A percentile compares a stretch with the other conserved stretches of the same genome.
These are phyloP conservation scores for Claviceps fusiformis DNA, from an alignment of 2,329 filamentous ascomycete genomes.

Conservation along the genomic window DNA sequence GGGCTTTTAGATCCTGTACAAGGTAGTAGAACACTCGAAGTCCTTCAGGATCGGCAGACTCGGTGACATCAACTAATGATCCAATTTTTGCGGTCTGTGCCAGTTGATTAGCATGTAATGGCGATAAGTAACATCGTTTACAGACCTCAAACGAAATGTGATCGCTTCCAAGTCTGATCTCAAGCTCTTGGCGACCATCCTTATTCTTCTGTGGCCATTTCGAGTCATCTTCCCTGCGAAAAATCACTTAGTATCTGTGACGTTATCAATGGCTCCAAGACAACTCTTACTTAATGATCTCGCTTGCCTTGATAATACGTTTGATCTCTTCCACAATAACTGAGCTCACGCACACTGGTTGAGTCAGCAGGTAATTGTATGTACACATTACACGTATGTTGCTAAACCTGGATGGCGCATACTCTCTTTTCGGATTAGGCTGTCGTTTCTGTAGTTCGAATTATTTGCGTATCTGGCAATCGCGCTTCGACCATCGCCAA, in stretches of 20 bases:
- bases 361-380: not conserved
- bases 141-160: slow-evolving; percentile 94
- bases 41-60: slow-evolving; percentile 90
- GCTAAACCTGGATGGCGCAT: slow-evolving; percentile 23
- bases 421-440: slow-evolving; percentile 99
- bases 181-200: slow-evolving; percentile 89
- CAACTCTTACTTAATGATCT: slow-evolving; percentile 74
- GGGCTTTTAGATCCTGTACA: slow-evolving; percentile 89
- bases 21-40: slow-evolving; percentile 97
- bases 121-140: not conserved
- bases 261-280: not conserved
- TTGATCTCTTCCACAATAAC: slow-evolving; percentile 88
- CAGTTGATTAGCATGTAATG: not conserved
- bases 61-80: slow-evolving; percentile 89
- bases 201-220: slow-evolving; percentile 99
- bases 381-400: not conserved
- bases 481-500: slow-evolving; percentile 85
- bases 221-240: slow-evolving; percentile 76
- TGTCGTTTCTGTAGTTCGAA: slow-evolving; percentile 98
- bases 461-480: slow-evolving; percentile 97
- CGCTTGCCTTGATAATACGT: slow-evolving; percentile 90
- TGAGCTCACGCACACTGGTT: slow-evolving; percentile 84
- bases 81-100: slow-evolving; percentile 90
- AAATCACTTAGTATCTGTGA: not conserved
- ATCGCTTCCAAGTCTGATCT: slow-evolving; percentile 85